A percentile compares a stretch with the other conserved stretches of the same genome.
Evolutionary conservation across 495 filamentous ascomycete species (phyloP).

Genomic region (Penicillium diatomitis): DNA sequence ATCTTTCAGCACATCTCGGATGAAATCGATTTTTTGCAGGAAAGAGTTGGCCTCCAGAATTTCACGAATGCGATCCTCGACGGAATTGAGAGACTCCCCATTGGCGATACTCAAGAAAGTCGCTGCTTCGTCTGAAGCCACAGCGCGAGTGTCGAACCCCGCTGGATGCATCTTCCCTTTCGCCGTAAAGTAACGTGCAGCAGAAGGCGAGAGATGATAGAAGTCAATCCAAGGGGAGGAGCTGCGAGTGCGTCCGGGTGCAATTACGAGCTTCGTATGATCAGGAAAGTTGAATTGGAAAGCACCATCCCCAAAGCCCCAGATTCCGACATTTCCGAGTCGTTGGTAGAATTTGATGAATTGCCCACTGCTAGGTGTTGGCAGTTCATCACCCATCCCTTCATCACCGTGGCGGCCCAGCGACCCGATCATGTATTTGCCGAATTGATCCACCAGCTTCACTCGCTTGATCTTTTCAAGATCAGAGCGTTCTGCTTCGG

Average conservation of each 20-base stretch:
- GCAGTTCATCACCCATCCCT: conserved; percentile 21
- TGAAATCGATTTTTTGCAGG: conserved; percentile 67
- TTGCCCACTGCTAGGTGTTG: conserved; percentile 37
- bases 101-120: conserved; percentile 54
- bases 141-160: conserved; percentile 38
- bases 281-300: conserved; percentile 97
- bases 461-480: conserved; percentile 63
- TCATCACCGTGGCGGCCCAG: conserved; percentile 42
- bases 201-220: conserved; percentile 67
- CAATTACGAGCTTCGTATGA: conserved; percentile 86
- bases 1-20: conserved; percentile 56
- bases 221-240: conserved; percentile 64
- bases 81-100: conserved; percentile 35
- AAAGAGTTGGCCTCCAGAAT: conserved; percentile 73
- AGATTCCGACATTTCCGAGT: conserved; percentile 76
- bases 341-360: conserved; percentile 85
- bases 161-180: conserved; percentile 51
- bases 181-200: conserved; percentile 50
- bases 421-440: conserved; percentile 79
- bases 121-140: conserved; percentile 52
- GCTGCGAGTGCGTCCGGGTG: conserved; percentile 52
- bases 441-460: conserved; percentile 83
- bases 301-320: conserved; percentile 82
- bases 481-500: conserved; percentile 47
- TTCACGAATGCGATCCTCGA: conserved; percentile 48